A percentile compares a stretch with the other conserved stretches of the same genome.
phyloP scores from a whole-genome alignment of 768 basidiomycete species.

The Lanmaoa pseudosensibilis region DNA sequence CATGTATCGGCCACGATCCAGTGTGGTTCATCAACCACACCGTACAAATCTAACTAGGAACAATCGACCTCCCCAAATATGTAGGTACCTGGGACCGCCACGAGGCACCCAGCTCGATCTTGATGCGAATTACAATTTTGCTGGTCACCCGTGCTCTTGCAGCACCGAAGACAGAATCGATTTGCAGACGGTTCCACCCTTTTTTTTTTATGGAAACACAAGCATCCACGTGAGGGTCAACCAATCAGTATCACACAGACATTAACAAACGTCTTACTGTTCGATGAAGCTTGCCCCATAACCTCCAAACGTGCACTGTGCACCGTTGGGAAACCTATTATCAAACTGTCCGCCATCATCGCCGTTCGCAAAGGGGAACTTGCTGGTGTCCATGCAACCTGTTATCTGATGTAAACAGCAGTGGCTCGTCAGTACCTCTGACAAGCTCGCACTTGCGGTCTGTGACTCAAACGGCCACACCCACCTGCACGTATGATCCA shows the following conservation, averaged over 20 bases:
- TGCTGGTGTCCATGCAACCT: conserved; percentile 36
- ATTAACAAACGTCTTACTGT: conserved; percentile 34
- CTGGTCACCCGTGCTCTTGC: conserved; percentile 42
- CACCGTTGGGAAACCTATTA: conserved; percentile 51
- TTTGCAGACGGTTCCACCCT: conserved; percentile 48
- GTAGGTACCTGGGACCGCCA: conserved; percentile 47
- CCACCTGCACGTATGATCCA: conserved; percentile 42
- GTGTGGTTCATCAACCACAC: conserved; percentile 1
- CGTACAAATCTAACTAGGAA: conserved; percentile 27
- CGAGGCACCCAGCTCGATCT: conserved; percentile 43
- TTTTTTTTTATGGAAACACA: background rate
- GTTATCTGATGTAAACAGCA: conserved; percentile 32
- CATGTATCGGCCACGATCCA: conserved; percentile 12
- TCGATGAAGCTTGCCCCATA: conserved; percentile 53
- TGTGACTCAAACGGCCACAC: background rate
- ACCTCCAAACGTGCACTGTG: conserved; percentile 52
- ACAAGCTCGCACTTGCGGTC: background rate
- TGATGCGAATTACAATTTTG: conserved; percentile 51
- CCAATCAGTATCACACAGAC: background rate
- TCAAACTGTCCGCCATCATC: conserved; percentile 54
- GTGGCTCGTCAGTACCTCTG: background rate
- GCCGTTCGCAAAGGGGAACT: conserved; percentile 32
- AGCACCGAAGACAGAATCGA: conserved; percentile 53
- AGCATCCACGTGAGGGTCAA: background rate
- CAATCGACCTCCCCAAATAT: conserved; percentile 42